These are phyloP conservation scores for Boletus rubroflammeus DNA, from an alignment of 768 basidiomycete genomes.

Conservation along the genomic window DNA sequence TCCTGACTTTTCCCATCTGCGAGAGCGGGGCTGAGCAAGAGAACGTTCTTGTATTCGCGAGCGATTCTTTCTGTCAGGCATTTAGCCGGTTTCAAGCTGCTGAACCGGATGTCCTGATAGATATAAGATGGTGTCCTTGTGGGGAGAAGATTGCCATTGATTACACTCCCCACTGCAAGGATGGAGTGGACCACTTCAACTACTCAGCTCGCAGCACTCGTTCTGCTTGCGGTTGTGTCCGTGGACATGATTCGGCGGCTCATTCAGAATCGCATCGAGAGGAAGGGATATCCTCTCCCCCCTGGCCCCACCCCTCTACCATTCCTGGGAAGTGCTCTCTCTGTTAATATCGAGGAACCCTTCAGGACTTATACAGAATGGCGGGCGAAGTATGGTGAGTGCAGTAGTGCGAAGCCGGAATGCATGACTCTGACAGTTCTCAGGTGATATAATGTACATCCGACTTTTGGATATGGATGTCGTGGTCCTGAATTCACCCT, in stretches of 20 bases:
- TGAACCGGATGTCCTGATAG: neutral
- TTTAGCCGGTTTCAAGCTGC: neutral
- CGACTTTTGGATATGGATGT: constrained; percentile 42
- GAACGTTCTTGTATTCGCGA: neutral
- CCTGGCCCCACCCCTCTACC: constrained; percentile 21
- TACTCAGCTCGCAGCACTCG: constrained; percentile 2
- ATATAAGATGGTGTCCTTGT: constrained; percentile 4
- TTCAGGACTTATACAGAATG: constrained; percentile 20
- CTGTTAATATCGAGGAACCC: constrained; percentile 9
- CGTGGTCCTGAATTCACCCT: constrained; percentile 44
- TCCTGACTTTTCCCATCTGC: no score
- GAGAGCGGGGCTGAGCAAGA: no score
- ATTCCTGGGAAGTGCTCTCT: constrained; percentile 18
- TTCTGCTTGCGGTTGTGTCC: neutral
- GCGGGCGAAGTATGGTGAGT: constrained; percentile 17
- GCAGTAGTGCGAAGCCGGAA: neutral
- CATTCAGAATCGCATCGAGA: constrained; percentile 6
- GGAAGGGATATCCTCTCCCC: constrained; percentile 15
- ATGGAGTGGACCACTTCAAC: constrained; percentile 12
- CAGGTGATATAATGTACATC: constrained; percentile 47
- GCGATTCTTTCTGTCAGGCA: no score
- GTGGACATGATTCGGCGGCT: neutral
- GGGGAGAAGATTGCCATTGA: neutral
- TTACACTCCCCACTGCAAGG: neutral
- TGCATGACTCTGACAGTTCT: neutral